Percentiles rank a stretch among this genome's conserved stretches.
Conservation (phyloP, 2,329 filamentous ascomycete species). For the Aspergillus ibericus region DNA sequence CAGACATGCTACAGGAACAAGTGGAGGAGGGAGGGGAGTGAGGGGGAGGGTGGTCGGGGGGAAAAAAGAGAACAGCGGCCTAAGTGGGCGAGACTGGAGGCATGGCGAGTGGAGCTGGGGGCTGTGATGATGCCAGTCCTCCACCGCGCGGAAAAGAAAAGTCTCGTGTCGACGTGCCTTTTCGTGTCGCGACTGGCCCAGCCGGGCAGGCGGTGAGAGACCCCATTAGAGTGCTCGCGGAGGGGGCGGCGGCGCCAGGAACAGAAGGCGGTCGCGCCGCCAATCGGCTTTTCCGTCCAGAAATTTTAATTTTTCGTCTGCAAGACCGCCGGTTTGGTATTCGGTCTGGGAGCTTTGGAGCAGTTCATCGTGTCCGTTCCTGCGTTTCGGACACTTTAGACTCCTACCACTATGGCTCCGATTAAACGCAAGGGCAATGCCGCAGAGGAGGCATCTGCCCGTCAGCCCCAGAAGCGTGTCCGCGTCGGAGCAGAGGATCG, state of each 20-base stretch:
- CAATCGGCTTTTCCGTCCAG: slow-evolving; percentile 14
- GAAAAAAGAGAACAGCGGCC: too few species aligned
- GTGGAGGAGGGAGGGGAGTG: slow-evolving; percentile 4
- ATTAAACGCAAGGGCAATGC: slow-evolving; percentile 48
- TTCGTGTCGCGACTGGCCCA: slow-evolving; percentile 26
- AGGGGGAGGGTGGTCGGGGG: background rate
- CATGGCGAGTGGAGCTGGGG: slow-evolving; percentile 23
- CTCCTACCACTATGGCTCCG: slow-evolving; percentile 41
- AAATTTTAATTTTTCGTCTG: slow-evolving; percentile 26
- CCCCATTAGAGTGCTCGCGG: slow-evolving; percentile 9
- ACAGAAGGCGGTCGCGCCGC: slow-evolving; percentile 21
- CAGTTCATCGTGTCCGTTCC: slow-evolving; percentile 26
- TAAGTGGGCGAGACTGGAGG: slow-evolving; percentile 13
- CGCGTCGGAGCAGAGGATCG: slow-evolving; percentile 39
- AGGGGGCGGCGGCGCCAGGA: background rate
- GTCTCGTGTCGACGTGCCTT: slow-evolving; percentile 26
- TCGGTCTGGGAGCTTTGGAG: slow-evolving; percentile 24
- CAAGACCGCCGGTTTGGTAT: slow-evolving; percentile 11
- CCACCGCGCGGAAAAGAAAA: slow-evolving; percentile 17
- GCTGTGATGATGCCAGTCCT: slow-evolving; percentile 13
- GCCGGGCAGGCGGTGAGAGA: slow-evolving; percentile 19
- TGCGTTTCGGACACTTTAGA: slow-evolving; percentile 25
- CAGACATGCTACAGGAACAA: slow-evolving; percentile 23
- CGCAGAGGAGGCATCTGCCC: slow-evolving; percentile 36
- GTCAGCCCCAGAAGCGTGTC: slow-evolving; percentile 42